A percentile compares a stretch with the other conserved stretches of the same genome.
Evolutionary conservation across 257 asterid species (phyloP).

Genomic region (Nicotiana obtusifolia): DNA sequence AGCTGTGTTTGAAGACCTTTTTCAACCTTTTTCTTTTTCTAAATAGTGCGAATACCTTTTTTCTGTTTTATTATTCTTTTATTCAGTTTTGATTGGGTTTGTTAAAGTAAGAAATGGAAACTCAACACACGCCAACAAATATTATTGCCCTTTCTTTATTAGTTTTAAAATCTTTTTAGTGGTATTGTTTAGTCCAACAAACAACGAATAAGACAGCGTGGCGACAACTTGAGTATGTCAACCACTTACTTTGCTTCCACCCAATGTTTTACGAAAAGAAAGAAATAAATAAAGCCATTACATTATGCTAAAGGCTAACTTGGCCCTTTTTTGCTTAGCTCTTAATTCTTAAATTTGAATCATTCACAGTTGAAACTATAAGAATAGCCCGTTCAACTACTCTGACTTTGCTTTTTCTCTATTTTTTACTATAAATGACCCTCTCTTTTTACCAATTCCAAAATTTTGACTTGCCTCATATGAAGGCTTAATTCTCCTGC

Average conservation of each 20-base stretch:
- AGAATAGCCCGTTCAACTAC: background rate
- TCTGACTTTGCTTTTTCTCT: background rate
- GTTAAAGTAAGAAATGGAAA: background rate
- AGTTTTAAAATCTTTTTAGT: background rate
- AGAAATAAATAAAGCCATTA: background rate
- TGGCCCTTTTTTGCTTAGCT: background rate
- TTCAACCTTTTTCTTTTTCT: background rate
- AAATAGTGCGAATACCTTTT: background rate
- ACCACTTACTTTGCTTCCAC: background rate
- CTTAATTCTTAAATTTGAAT: background rate
- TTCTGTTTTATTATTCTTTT: background rate
- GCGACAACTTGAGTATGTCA: slow-evolving; percentile 11
- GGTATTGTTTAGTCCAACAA: background rate
- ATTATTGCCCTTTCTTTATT: background rate
- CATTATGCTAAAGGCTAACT: background rate
- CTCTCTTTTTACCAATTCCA: background rate
- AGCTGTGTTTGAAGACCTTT: background rate
- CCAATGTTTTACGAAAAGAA: background rate
- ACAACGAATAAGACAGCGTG: background rate
- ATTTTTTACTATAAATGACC: background rate
- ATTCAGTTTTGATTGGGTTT: background rate
- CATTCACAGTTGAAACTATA: background rate
- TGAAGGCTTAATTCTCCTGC: background rate
- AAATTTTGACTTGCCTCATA: background rate
- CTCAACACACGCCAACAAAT: background rate